A percentile compares a stretch with the other conserved stretches of the same genome.
phyloP scores from a whole-genome alignment of 208 protist species.

The Trypanosoma melophagium region DNA sequence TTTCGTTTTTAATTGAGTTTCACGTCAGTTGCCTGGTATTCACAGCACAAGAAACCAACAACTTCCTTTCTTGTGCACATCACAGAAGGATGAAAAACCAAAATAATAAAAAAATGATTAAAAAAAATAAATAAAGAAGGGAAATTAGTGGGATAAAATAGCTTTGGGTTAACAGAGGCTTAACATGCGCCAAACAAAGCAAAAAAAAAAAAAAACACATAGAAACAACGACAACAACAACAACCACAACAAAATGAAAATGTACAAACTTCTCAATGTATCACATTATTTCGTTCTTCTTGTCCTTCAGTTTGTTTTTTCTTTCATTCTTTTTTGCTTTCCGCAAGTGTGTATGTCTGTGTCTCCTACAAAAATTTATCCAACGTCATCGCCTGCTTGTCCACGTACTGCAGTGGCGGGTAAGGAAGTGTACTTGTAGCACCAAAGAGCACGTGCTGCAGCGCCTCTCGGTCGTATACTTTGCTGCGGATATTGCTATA shows the following conservation, averaged over 20 bases:
- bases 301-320: too few relatives aligned
- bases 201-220: neutral
- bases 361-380: slow-evolving; percentile 71
- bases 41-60: slow-evolving; percentile 9
- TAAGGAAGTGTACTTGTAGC: slow-evolving; percentile 41
- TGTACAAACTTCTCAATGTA: too few relatives aligned
- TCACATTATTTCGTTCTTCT: too few relatives aligned
- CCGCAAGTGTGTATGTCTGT: neutral
- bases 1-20: neutral
- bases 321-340: too few relatives aligned
- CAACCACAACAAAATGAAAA: too few relatives aligned
- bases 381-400: slow-evolving; percentile 64
- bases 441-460: slow-evolving; percentile 72
- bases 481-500: slow-evolving; percentile 82
- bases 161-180: too few relatives aligned
- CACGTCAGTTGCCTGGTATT: neutral
- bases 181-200: neutral
- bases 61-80: slow-evolving; percentile 1
- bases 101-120: slow-evolving; percentile 1
- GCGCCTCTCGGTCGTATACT: slow-evolving; percentile 74
- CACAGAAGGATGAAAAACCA: neutral
- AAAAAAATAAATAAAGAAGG: slow-evolving; percentile 13
- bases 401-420: slow-evolving; percentile 50
- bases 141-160: neutral
- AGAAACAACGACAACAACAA: neutral